Percentiles rank a stretch among this genome's conserved stretches.
Conservation (phyloP, 805 yeast genomes). For the Pichia manshurica region DNA sequence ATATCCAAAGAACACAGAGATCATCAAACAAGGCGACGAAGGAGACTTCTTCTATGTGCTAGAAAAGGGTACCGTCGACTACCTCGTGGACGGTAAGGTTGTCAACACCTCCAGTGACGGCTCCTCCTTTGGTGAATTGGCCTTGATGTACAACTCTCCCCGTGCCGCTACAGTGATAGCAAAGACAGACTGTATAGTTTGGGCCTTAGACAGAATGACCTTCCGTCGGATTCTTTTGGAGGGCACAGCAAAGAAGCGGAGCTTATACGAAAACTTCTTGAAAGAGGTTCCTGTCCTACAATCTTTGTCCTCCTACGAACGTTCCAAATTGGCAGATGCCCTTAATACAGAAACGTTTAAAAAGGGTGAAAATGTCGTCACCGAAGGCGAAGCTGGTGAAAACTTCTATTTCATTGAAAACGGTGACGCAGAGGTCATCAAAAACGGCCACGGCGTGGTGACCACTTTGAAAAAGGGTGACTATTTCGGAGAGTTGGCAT, state of each 20-base stretch:
- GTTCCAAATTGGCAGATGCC: constrained; percentile 93
- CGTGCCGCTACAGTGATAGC: constrained; percentile 94
- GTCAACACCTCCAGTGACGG: constrained; percentile 81
- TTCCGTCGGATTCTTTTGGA: constrained; percentile 88
- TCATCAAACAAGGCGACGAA: constrained; percentile 88
- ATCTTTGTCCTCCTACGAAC: constrained; percentile 68
- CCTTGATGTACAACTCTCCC: constrained; percentile 95
- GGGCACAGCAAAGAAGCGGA: constrained; percentile 83
- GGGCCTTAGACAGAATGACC: constrained; percentile 92
- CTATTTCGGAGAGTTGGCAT: constrained; percentile 95
- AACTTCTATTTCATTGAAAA: constrained; percentile 69
- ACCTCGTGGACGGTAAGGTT: constrained; percentile 60
- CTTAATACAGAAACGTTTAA: constrained; percentile 69
- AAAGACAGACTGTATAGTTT: constrained; percentile 61
- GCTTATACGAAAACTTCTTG: constrained; percentile 83
- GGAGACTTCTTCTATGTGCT: constrained; percentile 89
- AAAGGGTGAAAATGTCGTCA: constrained; percentile 68
- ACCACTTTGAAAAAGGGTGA: constrained; percentile 68
- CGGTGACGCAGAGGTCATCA: constrained; percentile 76
- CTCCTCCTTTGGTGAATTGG: constrained; percentile 92
- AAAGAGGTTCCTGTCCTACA: constrained; percentile 79
- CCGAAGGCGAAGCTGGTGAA: constrained; percentile 82
- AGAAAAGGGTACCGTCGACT: constrained; percentile 81
- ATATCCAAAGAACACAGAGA: constrained; percentile 51
- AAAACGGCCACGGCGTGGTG: constrained; percentile 55